These are phyloP conservation scores for Oryza coarctata DNA, from an alignment of 176 grass and related monocot genomes.

Conservation along the genomic window DNA sequence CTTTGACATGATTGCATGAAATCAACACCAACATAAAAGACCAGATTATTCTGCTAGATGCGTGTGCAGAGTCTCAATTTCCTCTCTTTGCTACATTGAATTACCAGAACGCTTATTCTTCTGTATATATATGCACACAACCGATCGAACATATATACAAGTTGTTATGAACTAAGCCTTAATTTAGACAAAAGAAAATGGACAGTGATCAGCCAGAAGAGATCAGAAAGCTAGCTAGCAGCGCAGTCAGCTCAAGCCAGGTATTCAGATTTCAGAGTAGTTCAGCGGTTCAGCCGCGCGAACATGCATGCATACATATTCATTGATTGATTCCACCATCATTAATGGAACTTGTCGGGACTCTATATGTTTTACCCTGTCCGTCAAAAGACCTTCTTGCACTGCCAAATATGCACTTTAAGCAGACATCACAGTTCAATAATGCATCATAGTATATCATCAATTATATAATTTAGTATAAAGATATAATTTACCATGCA, in stretches of 20 bases:
- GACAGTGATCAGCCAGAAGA: background rate
- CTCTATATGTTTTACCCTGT: slow-evolving; percentile 22
- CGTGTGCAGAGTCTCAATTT: too few relatives aligned
- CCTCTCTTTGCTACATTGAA: too few relatives aligned
- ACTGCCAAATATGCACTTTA: background rate
- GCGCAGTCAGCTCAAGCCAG: too few relatives aligned
- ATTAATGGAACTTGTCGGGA: background rate
- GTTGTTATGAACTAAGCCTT: background rate
- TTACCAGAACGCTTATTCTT: too few relatives aligned
- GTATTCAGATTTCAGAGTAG: background rate
- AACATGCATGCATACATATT: background rate
- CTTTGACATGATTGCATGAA: too few relatives aligned
- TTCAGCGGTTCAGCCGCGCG: background rate
- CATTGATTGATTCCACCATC: background rate
- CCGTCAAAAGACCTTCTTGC: background rate
- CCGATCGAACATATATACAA: background rate
- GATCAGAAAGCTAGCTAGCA: background rate
- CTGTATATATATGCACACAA: background rate
- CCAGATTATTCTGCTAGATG: too few relatives aligned
- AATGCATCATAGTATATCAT: background rate
- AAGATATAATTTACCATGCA: too few relatives aligned
- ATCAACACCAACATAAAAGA: too few relatives aligned
- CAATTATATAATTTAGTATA: too few relatives aligned
- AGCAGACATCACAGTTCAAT: background rate
- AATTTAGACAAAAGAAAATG: slow-evolving; percentile 17